Conservation (phyloP, 257 asterid species). For the Solanum raphanifolium region DNA sequence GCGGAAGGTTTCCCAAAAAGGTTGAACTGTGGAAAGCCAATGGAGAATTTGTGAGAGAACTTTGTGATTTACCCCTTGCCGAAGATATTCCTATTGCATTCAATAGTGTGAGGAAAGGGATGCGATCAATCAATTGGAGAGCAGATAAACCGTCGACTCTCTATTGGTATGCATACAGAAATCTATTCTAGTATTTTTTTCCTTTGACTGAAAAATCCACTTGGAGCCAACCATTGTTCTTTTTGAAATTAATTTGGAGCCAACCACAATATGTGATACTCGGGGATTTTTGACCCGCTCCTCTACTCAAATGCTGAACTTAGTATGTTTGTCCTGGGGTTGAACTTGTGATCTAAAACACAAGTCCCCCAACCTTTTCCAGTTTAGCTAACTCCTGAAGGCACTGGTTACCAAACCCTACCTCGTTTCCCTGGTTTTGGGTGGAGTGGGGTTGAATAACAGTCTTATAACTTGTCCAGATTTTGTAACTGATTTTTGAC, state of each 20-base stretch:
- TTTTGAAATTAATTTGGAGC: background rate
- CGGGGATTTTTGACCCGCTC: background rate
- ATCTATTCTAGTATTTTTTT: background rate
- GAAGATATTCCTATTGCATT: constrained; percentile 88
- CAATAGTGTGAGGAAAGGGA: constrained; percentile 79
- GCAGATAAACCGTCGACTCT: constrained; percentile 82
- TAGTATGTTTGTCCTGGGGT: background rate
- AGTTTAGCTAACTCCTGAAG: background rate
- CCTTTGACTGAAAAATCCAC: background rate
- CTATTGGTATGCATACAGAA: constrained; percentile 58
- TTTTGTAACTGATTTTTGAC: background rate
- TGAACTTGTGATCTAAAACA: background rate
- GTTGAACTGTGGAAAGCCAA: constrained; percentile 80
- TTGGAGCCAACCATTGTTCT: background rate
- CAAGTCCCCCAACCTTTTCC: background rate
- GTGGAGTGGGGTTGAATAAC: background rate
- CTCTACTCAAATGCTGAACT: background rate
- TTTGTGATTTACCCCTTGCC: constrained; percentile 95
- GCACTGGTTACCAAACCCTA: background rate
- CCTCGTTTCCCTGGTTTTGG: background rate
- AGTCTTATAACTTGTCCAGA: background rate
- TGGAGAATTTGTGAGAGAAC: constrained; percentile 66
- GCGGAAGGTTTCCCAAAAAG: constrained; percentile 88
- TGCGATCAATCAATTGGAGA: constrained; percentile 92
- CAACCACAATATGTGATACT: background rate